Evolutionary conservation across 139 green algal species (phyloP).

Genomic region (Auxenochlorella pyrenoidosa): DNA sequence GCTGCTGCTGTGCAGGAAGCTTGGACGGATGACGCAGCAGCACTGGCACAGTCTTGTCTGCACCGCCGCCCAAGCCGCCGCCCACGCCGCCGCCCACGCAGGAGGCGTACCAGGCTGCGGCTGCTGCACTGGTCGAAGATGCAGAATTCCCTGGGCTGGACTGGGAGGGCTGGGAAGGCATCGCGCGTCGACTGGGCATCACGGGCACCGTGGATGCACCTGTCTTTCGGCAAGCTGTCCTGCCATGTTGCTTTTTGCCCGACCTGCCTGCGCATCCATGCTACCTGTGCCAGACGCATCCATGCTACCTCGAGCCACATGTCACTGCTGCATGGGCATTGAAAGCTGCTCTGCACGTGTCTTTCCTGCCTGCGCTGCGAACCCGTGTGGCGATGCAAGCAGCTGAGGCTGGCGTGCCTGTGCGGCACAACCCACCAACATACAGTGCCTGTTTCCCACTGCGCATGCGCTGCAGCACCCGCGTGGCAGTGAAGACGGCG

Average conservation of each 20-base stretch:
- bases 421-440: not conserved
- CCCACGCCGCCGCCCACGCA: not conserved
- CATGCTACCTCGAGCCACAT: not conserved
- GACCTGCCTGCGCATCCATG: not conserved
- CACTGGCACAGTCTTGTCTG: not conserved
- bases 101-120: constrained; percentile 20
- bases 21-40: not conserved
- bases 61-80: not conserved
- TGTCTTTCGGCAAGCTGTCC: constrained; percentile 1
- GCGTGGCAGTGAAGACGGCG: constrained; percentile 26
- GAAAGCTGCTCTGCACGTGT: not conserved
- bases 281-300: too few relatives aligned
- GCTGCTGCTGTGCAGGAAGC: not conserved
- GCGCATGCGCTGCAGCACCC: not conserved
- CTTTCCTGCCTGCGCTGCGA: not conserved
- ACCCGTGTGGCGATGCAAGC: too few relatives aligned
- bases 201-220: not conserved
- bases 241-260: not conserved
- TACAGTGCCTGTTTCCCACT: not conserved
- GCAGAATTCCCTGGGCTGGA: constrained; percentile 7
- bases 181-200: not conserved
- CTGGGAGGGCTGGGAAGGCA: constrained; percentile 21
- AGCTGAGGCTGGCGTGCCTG: too few relatives aligned
- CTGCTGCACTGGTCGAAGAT: not conserved
- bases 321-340: not conserved